A percentile compares a stretch with the other conserved stretches of the same genome.
These are phyloP conservation scores for Cryptococcus sp. DNA, from an alignment of 1,284 basidiomycete species.

Conservation along the genomic window DNA sequence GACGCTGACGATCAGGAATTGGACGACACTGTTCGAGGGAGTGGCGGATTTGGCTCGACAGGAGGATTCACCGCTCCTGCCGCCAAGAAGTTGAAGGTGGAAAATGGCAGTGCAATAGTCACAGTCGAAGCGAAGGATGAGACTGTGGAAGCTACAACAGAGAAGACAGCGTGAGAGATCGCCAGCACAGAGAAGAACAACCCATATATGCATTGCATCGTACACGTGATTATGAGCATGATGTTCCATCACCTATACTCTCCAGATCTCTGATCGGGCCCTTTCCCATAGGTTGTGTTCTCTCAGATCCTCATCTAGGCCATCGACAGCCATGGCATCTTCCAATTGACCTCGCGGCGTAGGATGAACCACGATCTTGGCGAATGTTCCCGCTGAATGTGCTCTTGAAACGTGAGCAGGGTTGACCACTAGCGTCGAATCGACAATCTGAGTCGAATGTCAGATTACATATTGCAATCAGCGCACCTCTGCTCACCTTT, in stretches of 20 bases:
- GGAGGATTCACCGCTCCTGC: conserved; percentile 53
- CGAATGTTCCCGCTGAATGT: conserved; percentile 44
- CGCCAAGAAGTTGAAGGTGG: conserved; percentile 21
- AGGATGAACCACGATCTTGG: conserved; percentile 44
- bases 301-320: conserved; percentile 16
- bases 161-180: neutral
- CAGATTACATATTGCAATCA: neutral
- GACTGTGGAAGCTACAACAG: neutral
- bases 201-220: no score
- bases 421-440: conserved; percentile 47
- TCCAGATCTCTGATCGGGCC: conserved; percentile 45
- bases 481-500: conserved; percentile 56
- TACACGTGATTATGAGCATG: neutral
- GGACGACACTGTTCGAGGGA: conserved; percentile 75
- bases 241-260: conserved; percentile 21
- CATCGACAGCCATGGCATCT: conserved; percentile 15
- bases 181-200: no score
- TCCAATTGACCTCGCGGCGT: conserved; percentile 21
- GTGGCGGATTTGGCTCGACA: conserved; percentile 90
- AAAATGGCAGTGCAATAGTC: conserved; percentile 9
- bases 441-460: conserved; percentile 37
- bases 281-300: conserved; percentile 43
- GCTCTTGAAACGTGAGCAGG: conserved; percentile 40
- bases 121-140: neutral
- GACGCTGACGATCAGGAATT: conserved; percentile 56